A percentile compares a stretch with the other conserved stretches of the same genome.
Conservation (phyloP, 2,329 filamentous ascomycete species). For the Cytospora leucostoma region DNA sequence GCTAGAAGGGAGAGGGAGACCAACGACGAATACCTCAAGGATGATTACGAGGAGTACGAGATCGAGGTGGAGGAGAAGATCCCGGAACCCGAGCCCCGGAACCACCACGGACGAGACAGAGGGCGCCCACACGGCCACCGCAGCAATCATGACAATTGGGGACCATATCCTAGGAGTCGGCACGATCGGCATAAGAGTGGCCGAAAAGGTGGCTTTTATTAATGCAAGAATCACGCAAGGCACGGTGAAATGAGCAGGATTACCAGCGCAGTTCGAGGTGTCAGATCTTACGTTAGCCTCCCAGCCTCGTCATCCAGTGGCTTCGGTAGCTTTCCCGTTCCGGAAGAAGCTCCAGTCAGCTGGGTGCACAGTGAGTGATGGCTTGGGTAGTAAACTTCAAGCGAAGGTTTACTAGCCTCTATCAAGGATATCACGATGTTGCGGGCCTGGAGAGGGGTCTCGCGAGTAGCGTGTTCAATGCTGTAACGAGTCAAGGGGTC, state of each 20-base stretch:
- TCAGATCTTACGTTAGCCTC: neutral
- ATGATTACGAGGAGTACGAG: constrained; percentile 76
- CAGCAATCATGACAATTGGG: constrained; percentile 27
- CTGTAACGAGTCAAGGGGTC: no score
- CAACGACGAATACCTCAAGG: constrained; percentile 68
- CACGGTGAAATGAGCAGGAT: neutral
- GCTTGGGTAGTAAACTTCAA: no score
- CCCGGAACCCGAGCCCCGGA: constrained; percentile 36
- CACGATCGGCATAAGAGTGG: constrained; percentile 27
- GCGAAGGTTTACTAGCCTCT: no score
- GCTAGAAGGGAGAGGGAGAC: constrained; percentile 70
- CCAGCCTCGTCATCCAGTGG: neutral
- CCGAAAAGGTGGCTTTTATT: constrained; percentile 28
- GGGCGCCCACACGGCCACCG: constrained; percentile 27
- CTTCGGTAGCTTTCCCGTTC: neutral
- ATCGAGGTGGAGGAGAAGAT: constrained; percentile 72
- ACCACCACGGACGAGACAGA: constrained; percentile 27
- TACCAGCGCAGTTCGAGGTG: neutral
- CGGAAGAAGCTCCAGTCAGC: neutral
- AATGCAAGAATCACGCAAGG: neutral
- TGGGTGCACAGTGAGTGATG: neutral
- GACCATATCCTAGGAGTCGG: constrained; percentile 25
- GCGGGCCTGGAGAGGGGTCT: no score
- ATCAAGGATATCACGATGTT: no score
- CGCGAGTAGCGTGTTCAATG: no score